Evolutionary conservation across 306 rosid species (phyloP).

Genomic region (Lotus japonicus): DNA sequence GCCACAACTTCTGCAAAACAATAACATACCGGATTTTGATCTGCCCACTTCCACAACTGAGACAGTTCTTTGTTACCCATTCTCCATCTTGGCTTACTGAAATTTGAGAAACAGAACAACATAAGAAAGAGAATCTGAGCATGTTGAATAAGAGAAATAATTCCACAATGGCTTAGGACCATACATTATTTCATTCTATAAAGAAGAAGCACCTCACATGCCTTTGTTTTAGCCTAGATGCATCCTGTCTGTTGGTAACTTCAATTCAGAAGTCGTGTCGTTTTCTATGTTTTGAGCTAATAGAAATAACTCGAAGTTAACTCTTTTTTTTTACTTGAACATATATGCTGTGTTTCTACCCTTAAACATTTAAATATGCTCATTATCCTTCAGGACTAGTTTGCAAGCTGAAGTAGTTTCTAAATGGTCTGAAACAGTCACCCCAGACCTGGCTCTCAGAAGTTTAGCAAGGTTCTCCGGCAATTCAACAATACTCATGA

Average conservation of each 20-base stretch:
- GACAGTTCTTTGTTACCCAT: constrained; percentile 94
- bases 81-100: constrained; percentile 91
- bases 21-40: constrained; percentile 83
- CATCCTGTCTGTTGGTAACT: neutral
- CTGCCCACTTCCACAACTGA: constrained; percentile 98
- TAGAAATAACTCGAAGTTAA: neutral
- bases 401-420: too few species aligned
- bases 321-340: too few species aligned
- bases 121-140: constrained; percentile 2
- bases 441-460: too few species aligned
- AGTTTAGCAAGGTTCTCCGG: too few species aligned
- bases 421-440: too few species aligned
- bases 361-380: too few species aligned
- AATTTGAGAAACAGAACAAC: constrained; percentile 10
- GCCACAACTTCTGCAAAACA: neutral
- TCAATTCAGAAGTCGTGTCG: neutral
- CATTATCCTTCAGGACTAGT: too few species aligned
- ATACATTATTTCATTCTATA: neutral
- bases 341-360: too few species aligned
- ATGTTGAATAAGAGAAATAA: neutral
- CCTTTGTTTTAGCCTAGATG: neutral
- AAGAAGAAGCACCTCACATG: neutral
- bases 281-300: neutral
- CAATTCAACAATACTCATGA: too few species aligned
- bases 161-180: neutral